Conservation (phyloP, 352 stramenopile genomes). For the Phytophthora sojae region DNA sequence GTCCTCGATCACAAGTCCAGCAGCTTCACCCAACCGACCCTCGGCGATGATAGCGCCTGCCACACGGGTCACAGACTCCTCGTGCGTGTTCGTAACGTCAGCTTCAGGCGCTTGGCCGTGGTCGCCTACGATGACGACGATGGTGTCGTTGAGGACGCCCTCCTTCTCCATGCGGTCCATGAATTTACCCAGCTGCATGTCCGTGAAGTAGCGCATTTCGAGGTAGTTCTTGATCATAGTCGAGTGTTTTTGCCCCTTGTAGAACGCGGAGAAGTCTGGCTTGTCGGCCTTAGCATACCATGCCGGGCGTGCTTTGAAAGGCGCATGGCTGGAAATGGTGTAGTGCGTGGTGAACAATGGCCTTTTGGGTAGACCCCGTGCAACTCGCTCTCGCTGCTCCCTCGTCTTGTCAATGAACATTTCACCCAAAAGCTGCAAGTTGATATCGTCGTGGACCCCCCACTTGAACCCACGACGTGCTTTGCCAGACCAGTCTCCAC, state of each 20-base stretch:
- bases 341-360: conserved; percentile 67
- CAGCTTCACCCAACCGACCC: conserved; percentile 44
- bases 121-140: conserved; percentile 61
- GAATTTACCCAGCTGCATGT: conserved; percentile 59
- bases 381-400: conserved; percentile 34
- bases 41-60: conserved; percentile 55
- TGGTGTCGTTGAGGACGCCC: conserved; percentile 63
- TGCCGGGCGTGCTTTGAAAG: conserved; percentile 35
- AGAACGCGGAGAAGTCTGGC: conserved; percentile 62
- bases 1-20: conserved; percentile 49
- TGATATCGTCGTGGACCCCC: conserved; percentile 61
- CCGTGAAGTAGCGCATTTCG: conserved; percentile 66
- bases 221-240: conserved; percentile 57
- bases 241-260: conserved; percentile 38
- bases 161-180: conserved; percentile 52
- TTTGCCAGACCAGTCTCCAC: conserved; percentile 38
- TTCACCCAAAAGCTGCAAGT: conserved; percentile 50
- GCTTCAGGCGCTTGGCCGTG: conserved; percentile 62
- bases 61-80: conserved; percentile 50
- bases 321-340: conserved; percentile 63
- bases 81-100: conserved; percentile 49
- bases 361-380: conserved; percentile 29
- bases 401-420: conserved; percentile 51
- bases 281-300: conserved; percentile 53
- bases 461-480: conserved; percentile 32